Evolutionary conservation across 805 yeast species (phyloP), one percentile per base, ranked within the genome.

Genomic region (Metschnikowia reukaufii): DNA sequence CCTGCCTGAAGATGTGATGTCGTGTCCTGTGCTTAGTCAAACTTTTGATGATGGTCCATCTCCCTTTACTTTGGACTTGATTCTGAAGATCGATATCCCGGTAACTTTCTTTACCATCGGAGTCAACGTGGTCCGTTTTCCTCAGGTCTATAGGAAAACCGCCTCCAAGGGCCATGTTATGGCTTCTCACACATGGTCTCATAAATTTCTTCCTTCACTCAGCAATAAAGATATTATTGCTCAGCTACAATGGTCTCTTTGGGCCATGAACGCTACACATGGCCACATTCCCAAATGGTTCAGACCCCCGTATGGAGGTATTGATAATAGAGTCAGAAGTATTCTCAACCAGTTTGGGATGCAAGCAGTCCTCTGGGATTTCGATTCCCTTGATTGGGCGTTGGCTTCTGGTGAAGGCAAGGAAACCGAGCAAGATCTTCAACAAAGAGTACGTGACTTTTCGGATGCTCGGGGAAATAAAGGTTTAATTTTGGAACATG

Each of bases 231-330:
- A 88, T 51, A 81, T 92, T 16, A 82, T 86, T 46, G 96, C 97
- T 0, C 96, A 92, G 63, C 68, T 92, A 32, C 84, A 91, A 65
- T 92, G 99, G 99, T 83, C 95, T 1, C 82, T 89, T 27, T 92
- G 97, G 97, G 97, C 97, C 4, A 88, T 91, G 90, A 91, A 92
- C 68, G 97, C 97, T 1, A 90, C 97, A 0, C 87, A 88, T 0
- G 74, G 83, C 21, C 91, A 90, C 58, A 62, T 87, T 8, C 99
- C 99, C 6, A 85, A 84, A 59, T 92, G 92, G 87, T 92, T 87
- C 64, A 78, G 99, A 55, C 99, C 99, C 0, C 99, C 99, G 0
- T 92, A 88, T 62, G 99, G 98, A 0, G 97, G 96, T 0, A 75
- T 88, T 29, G 99, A 92, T 67, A 84, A 90, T 62, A 72, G 98